Evolutionary conservation across 352 stramenopile species (phyloP), one percentile per base, ranked within the genome.

Genomic region (Phytophthora lateralis): DNA sequence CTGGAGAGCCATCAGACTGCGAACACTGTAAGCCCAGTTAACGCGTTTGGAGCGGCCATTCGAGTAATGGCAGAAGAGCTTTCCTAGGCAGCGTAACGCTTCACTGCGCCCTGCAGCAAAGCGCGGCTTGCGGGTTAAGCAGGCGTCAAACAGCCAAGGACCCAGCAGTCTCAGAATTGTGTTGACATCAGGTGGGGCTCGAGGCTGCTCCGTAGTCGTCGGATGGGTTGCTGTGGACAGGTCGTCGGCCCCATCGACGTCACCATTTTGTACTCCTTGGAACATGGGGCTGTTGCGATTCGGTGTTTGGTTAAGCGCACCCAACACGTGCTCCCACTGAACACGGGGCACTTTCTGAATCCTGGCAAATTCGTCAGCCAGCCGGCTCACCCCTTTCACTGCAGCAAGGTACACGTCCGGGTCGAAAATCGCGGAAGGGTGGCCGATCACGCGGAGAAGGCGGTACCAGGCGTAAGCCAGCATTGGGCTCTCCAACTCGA

Each of bases 401-500:
- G 84, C 85, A 47, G 84, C 73, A 21, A 94, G 68, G 52, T 94
- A 93, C 21, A 94, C 87, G n/a, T 96, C 87, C 0, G 82, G 81
- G 32, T 96, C 87, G 34, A 77, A 80, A 59, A 96, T 89, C 3
- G 81, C 82, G 6, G 85, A 91, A 18, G 87, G 83, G 45, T 96
- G 87, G 20, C 87, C 87, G 12, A 96, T 89, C 9, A 96, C 82
- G 11, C 87, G 87, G 9, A 96, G 57, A 11, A 93, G 60, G 7
- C 87, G 83, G 46, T 96, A 93, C 87, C 87, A 96, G 7, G 87
- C 83, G 50, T 94, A 96, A 6, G 83, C 79, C 18, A 96, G 65
- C 44, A 91, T 73, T 15, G 83, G 76, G 41, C 72, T 85, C 26
- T 92, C 85, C 14, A 96, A 39, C 64, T 93, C 83, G 20, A 96